Base-by-base conservation (phyloP, 768 basidiomycete genomes). In the Tulasnella sp. region DNA sequence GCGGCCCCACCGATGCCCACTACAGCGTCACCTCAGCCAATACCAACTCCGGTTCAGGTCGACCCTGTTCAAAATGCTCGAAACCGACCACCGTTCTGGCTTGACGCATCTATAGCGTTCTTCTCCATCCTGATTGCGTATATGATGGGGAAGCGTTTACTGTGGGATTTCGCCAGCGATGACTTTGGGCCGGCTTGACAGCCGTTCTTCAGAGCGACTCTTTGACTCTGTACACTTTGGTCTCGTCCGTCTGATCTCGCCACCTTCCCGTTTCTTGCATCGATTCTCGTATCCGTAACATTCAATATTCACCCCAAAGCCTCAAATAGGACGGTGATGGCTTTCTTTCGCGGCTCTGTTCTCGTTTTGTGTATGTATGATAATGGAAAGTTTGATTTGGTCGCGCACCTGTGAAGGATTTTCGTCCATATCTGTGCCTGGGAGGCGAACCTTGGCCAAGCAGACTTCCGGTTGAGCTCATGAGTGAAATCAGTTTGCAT, bases 101-200 rank as follows among this genome's bases (percentile, higher is more conserved):
- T 72, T 9, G 71, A 72, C 29, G 62, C 34, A 37, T 37, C 71
- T 7, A 72, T 72, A 22, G 71, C 62, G 3, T 72, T 72, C 62
- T 72, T 72, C 42, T 62, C 71, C 19, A 32, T 72, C 37, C 17
- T 72, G 8, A 42, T 72, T 3, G 62, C 42, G 3, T 62, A 39
- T 14, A 42, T 72, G 35, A 59, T 59, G 34, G 71, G 71, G 29
- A 72, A 63, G 62, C 37, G 71, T 11, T 29, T 72, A 6, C 37
- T 72, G 2, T 72, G 71, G 71, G 63, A 72, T 40, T 69, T 44
- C 29, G 69, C 44, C 6, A 69, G 40, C 26, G 69, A 69, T 29
- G 52, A 59, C 52, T 59, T 59, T 29, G 52, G 52, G 4, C 52
- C 52, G 14, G 52, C 52, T n/a, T 59, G 22, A 59, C 6, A 59